Conservation (phyloP, 352 stramenopile genomes). For the Hyaloperonospora arabidopsidis region DNA sequence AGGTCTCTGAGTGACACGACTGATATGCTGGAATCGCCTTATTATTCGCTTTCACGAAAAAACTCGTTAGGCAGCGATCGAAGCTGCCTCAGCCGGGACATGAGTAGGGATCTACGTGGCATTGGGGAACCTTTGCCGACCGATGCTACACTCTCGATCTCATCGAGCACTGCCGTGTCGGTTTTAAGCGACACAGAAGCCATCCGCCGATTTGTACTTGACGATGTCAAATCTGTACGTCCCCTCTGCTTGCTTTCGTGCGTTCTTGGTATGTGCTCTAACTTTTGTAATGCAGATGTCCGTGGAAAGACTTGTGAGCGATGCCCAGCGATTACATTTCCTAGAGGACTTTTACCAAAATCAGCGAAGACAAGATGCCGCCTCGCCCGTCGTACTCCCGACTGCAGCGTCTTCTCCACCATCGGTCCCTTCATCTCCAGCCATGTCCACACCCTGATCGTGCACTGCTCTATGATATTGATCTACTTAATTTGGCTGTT, state of each 20-base stretch:
- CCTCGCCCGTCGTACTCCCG: slow-evolving; percentile 12
- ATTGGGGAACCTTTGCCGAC: slow-evolving; percentile 14
- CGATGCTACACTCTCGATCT: slow-evolving; percentile 2
- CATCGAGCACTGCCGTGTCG: slow-evolving; percentile 21
- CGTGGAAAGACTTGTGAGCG: slow-evolving; percentile 11
- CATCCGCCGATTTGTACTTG: slow-evolving; percentile 52
- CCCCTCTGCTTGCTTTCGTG: neutral
- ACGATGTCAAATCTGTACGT: slow-evolving; percentile 62
- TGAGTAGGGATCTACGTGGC: slow-evolving; percentile 22
- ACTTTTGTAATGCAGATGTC: slow-evolving; percentile 6
- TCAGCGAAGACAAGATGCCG: slow-evolving; percentile 10
- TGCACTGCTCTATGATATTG: slow-evolving; percentile 26
- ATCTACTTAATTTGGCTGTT: slow-evolving; percentile 25
- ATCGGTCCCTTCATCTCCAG: slow-evolving; percentile 19
- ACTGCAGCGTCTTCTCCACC: slow-evolving; percentile 15
- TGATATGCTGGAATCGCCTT: slow-evolving; percentile 23
- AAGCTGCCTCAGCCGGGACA: slow-evolving; percentile 18
- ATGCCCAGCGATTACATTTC: slow-evolving; percentile 66
- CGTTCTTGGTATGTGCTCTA: neutral
- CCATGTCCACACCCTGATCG: slow-evolving; percentile 28
- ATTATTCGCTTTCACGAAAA: slow-evolving; percentile 24
- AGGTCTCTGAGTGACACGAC: slow-evolving; percentile 20
- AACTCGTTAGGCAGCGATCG: slow-evolving; percentile 24
- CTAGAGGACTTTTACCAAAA: slow-evolving; percentile 55
- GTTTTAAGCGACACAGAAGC: slow-evolving; percentile 56